Evolutionary conservation across 768 basidiomycete species (phyloP).

Genomic region (Amanita phalloides): DNA sequence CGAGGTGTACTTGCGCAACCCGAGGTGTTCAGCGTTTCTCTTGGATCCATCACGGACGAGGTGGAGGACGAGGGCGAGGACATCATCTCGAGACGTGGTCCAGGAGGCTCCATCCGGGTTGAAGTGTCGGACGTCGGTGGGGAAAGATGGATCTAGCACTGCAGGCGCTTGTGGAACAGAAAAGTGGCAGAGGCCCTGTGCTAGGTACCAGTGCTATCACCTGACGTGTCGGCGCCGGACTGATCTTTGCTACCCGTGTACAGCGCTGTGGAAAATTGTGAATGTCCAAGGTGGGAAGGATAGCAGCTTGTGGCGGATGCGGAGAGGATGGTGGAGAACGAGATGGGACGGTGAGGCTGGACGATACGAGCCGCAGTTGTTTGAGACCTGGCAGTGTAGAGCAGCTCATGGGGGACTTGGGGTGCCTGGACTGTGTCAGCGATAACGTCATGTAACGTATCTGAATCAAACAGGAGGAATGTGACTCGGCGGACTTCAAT

Average conservation of each 20-base stretch:
- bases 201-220: conserved; percentile 51
- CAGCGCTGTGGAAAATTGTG: conserved; percentile 7
- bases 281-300: no score
- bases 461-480: no score
- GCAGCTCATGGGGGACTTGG: no score
- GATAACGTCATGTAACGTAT: no score
- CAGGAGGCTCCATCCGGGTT: conserved; percentile 22
- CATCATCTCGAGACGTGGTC: background rate
- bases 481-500: no score
- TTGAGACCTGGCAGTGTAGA: no score
- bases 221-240: conserved; percentile 52
- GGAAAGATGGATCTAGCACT: conserved; percentile 22
- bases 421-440: no score
- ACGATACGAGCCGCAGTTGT: no score
- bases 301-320: no score
- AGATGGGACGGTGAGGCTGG: no score
- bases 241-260: conserved; percentile 60
- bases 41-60: background rate
- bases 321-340: no score
- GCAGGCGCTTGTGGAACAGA: conserved; percentile 29
- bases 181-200: conserved; percentile 60
- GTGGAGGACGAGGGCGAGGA: background rate
- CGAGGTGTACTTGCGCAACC: conserved; percentile 12
- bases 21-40: conserved; percentile 9
- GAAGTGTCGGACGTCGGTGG: conserved; percentile 15